Conservation (phyloP, 257 asterid genomes). For the Paraleonurus japonicus region DNA sequence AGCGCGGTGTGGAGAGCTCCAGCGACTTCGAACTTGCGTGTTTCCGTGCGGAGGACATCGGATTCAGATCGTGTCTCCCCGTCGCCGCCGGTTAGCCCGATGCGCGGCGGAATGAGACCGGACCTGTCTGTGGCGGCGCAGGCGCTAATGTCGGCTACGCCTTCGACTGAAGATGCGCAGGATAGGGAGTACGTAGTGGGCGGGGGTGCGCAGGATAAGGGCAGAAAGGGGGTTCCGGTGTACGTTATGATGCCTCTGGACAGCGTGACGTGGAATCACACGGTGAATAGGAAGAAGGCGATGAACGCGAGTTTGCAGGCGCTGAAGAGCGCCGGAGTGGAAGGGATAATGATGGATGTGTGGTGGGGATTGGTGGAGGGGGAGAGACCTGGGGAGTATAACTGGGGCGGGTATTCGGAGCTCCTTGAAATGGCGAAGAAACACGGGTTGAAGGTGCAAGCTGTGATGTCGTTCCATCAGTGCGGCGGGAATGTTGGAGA, state of each 20-base stretch:
- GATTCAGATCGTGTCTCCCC: constrained; percentile 69
- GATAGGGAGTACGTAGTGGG: constrained; percentile 30
- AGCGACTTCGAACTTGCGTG: constrained; percentile 45
- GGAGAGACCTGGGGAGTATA: constrained; percentile 73
- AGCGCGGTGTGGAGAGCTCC: constrained; percentile 68
- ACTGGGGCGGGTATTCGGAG: constrained; percentile 89
- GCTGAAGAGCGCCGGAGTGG: constrained; percentile 92
- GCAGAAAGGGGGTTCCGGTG: constrained; percentile 74
- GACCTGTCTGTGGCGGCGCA: constrained; percentile 78
- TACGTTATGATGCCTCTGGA: constrained; percentile 99
- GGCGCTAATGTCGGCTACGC: constrained; percentile 51
- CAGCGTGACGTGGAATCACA: constrained; percentile 80
- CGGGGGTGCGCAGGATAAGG: constrained; percentile 25
- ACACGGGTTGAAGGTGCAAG: constrained; percentile 92
- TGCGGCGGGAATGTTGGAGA: constrained; percentile 99
- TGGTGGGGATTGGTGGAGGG: constrained; percentile 98
- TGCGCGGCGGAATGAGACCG: constrained; percentile 49
- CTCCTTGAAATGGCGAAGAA: constrained; percentile 90
- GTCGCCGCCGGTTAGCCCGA: constrained; percentile 81
- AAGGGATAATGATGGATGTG: constrained; percentile 98
- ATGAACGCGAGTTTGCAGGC: constrained; percentile 95
- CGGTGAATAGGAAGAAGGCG: constrained; percentile 89
- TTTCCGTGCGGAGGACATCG: constrained; percentile 36
- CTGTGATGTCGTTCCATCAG: constrained; percentile 96
- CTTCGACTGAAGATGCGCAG: constrained; percentile 13